A percentile compares a stretch with the other conserved stretches of the same genome.
Evolutionary conservation across 257 asterid genomes (phyloP).

Genomic region (Forsythia viridissima): DNA sequence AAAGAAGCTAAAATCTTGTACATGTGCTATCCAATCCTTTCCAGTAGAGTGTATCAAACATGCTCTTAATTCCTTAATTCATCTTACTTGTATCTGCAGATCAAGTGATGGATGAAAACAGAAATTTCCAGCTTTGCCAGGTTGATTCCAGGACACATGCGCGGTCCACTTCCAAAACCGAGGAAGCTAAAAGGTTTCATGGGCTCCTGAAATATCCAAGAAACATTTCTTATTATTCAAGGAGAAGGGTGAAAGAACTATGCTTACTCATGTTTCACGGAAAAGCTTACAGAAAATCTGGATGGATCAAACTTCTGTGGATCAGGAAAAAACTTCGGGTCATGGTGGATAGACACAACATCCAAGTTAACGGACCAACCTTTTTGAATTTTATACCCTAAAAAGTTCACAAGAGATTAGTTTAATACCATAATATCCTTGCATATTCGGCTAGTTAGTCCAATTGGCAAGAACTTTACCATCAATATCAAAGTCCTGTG

Average conservation of each 20-base stretch:
- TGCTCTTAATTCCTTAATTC: not conserved
- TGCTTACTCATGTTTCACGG: not conserved
- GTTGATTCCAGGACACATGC: slow-evolving; percentile 96
- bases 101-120: slow-evolving; percentile 76
- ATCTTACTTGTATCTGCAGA: slow-evolving; percentile 74
- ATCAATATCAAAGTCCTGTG: slow-evolving; percentile 79
- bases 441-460: not conserved
- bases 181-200: slow-evolving; percentile 76
- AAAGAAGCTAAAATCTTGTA: not conserved
- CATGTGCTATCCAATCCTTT: not conserved
- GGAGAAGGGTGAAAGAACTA: not conserved
- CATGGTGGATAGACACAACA: slow-evolving; percentile 83
- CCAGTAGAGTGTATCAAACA: not conserved
- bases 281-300: slow-evolving; percentile 63
- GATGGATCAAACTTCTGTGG: slow-evolving; percentile 81
- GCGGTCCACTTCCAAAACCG: slow-evolving; percentile 83
- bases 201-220: slow-evolving; percentile 50
- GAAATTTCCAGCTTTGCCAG: slow-evolving; percentile 79
- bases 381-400: slow-evolving; percentile 67
- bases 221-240: not conserved
- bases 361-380: slow-evolving; percentile 86
- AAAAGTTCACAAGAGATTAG: slow-evolving; percentile 21
- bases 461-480: slow-evolving; percentile 40
- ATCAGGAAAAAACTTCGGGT: slow-evolving; percentile 56
- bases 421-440: not conserved